Evolutionary conservation across 2,329 filamentous ascomycete genomes (phyloP).

Genomic region (Ophiostoma perfectum): DNA sequence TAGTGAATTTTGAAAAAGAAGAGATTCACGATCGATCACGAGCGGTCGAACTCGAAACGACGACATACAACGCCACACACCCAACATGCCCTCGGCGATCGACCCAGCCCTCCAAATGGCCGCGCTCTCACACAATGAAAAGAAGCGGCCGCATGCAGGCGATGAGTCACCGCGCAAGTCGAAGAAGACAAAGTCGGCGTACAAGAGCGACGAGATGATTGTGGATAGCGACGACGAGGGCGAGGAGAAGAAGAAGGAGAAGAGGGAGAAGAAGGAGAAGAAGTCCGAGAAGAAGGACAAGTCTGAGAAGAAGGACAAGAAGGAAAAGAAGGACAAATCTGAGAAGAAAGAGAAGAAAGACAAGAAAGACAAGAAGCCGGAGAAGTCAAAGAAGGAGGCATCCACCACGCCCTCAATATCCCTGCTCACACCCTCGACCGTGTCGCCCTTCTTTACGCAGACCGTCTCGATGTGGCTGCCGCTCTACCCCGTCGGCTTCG

Average conservation of each 20-base stretch:
- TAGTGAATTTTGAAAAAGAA: neutral
- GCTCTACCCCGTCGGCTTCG: constrained; percentile 65
- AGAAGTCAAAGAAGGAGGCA: neutral
- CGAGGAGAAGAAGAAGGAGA: neutral
- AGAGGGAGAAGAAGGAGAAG: constrained; percentile 12
- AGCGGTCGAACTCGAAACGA: too few species aligned
- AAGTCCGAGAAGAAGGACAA: constrained; percentile 17
- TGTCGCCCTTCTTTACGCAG: constrained; percentile 70
- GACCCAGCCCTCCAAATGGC: neutral
- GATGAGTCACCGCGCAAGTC: constrained; percentile 19
- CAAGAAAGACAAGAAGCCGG: neutral
- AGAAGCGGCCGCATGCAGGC: constrained; percentile 19
- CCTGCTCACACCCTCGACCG: neutral
- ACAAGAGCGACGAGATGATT: neutral
- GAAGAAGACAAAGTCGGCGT: constrained; percentile 23
- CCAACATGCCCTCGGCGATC: constrained; percentile 6
- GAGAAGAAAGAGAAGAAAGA: constrained; percentile 4
- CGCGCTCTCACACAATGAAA: constrained; percentile 3
- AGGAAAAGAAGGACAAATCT: constrained; percentile 16
- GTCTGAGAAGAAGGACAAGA: constrained; percentile 16
- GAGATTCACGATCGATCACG: neutral
- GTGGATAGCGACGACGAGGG: constrained; percentile 12
- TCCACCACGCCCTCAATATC: neutral
- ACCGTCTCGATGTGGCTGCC: constrained; percentile 76
- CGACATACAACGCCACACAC: neutral